These are phyloP conservation scores for Arthrobotrys sphaeroides DNA, from an alignment of 2,329 filamentous ascomycete genomes.

Conservation along the genomic window DNA sequence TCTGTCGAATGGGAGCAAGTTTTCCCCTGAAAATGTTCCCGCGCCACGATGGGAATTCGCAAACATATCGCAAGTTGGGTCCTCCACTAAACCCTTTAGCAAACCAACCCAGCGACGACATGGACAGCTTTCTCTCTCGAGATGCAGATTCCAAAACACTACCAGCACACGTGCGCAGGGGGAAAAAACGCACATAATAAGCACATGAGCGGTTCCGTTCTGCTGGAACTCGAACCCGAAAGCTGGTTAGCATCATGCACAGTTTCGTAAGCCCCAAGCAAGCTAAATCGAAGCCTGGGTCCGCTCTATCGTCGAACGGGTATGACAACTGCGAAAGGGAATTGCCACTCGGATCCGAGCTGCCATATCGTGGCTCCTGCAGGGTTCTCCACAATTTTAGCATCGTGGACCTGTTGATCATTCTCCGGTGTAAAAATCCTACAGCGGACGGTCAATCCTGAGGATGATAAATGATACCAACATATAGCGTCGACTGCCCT, in stretches of 20 bases:
- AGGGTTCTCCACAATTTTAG: slow-evolving; percentile 30
- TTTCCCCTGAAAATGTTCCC: slow-evolving; percentile 35
- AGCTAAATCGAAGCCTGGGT: slow-evolving; percentile 10
- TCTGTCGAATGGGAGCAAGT: not conserved
- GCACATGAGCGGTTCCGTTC: slow-evolving; percentile 33
- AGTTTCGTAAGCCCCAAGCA: slow-evolving; percentile 14
- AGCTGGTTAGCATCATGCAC: slow-evolving; percentile 44
- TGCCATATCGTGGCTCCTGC: slow-evolving; percentile 3
- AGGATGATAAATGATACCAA: not conserved
- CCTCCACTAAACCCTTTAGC: not conserved
- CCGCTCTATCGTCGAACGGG: slow-evolving; percentile 16
- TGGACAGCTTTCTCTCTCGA: not conserved
- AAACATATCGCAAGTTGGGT: slow-evolving; percentile 26
- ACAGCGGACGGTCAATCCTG: not conserved
- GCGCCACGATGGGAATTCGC: slow-evolving; percentile 39
- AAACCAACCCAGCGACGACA: not conserved
- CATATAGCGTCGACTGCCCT: not conserved
- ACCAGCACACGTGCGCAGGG: slow-evolving; percentile 37
- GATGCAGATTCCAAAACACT: slow-evolving; percentile 45
- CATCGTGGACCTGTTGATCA: not conserved
- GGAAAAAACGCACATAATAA: slow-evolving; percentile 7
- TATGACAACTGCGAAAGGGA: slow-evolving; percentile 9
- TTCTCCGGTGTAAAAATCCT: slow-evolving; percentile 12
- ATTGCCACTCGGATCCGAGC: slow-evolving; percentile 29
- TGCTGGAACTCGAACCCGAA: slow-evolving; percentile 35